A percentile compares a stretch with the other conserved stretches of the same genome.
These are phyloP conservation scores for Brassica balearica DNA, from an alignment of 441 rosid species.

Conservation along the genomic window DNA sequence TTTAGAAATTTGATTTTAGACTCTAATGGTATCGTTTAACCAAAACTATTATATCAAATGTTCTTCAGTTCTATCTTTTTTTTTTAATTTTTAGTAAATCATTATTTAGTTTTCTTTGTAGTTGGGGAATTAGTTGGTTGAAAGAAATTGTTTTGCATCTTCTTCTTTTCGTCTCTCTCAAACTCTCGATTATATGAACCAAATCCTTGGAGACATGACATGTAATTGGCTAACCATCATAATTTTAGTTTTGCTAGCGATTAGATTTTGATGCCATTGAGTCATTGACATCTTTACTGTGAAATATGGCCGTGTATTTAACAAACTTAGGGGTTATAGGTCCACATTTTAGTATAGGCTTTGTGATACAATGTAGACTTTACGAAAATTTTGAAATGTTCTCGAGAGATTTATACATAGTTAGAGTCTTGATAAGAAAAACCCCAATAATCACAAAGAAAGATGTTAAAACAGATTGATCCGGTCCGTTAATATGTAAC, in stretches of 20 bases:
- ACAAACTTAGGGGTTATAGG: neutral
- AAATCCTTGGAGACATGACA: neutral
- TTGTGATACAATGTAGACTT: neutral
- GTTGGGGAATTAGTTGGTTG: neutral
- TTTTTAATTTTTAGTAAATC: neutral
- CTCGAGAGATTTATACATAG: no score
- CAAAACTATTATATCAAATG: neutral
- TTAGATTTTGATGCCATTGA: neutral
- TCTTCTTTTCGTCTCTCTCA: neutral
- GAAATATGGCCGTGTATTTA: neutral
- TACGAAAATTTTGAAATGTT: neutral
- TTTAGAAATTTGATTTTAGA: constrained; percentile 3
- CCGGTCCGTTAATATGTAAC: neutral
- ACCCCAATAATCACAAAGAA: no score
- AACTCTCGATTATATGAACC: neutral
- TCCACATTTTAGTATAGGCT: neutral
- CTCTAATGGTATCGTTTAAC: constrained; percentile 24
- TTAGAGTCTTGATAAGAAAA: no score
- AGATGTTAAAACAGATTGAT: no score
- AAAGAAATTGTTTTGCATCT: neutral
- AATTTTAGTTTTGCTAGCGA: neutral
- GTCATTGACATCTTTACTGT: neutral
- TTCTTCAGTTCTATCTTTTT: neutral
- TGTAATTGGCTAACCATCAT: neutral
- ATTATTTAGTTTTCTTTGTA: neutral